Conservation (phyloP, 768 basidiomycete species). For the Phlebiopsis flavidoalba region DNA sequence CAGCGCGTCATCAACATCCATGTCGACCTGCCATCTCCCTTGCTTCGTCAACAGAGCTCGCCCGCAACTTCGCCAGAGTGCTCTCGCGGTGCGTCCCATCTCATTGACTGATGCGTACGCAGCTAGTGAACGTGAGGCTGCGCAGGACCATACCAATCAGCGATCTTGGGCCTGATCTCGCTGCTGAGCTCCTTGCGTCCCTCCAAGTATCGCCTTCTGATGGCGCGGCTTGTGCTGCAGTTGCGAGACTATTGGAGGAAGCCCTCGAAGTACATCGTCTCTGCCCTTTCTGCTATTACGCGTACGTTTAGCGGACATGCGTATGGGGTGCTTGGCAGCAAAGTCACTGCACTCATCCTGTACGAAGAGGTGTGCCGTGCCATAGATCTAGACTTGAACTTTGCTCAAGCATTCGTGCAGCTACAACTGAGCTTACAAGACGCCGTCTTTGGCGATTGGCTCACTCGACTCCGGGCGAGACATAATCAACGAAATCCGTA, state of each 20-base stretch:
- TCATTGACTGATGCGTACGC: not conserved
- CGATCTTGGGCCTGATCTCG: conserved; percentile 8
- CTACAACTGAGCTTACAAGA: conserved; percentile 9
- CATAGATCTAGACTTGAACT: not conserved
- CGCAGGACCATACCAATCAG: not conserved
- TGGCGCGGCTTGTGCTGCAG: conserved; percentile 8
- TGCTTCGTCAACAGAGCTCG: conserved; percentile 13
- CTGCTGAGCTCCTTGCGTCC: conserved; percentile 5
- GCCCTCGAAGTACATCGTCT: conserved; percentile 11
- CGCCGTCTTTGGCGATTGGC: conserved; percentile 7
- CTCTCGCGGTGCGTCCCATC: conserved; percentile 9
- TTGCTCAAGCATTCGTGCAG: not conserved
- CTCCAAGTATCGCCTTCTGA: conserved; percentile 8
- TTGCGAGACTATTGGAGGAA: conserved; percentile 9
- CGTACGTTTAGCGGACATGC: conserved; percentile 15
- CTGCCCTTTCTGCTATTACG: conserved; percentile 9
- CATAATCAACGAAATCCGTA: not conserved
- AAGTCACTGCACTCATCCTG: conserved; percentile 11
- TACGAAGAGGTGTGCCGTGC: conserved; percentile 9
- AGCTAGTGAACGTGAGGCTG: not conserved
- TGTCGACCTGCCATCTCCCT: conserved; percentile 10
- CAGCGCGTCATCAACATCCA: not conserved
- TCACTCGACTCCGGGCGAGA: conserved; percentile 2
- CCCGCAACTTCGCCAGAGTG: conserved; percentile 8
- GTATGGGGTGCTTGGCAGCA: conserved; percentile 10